phyloP scores from a whole-genome alignment of 805 yeast genomes.

The Ogataea pilisensis region DNA sequence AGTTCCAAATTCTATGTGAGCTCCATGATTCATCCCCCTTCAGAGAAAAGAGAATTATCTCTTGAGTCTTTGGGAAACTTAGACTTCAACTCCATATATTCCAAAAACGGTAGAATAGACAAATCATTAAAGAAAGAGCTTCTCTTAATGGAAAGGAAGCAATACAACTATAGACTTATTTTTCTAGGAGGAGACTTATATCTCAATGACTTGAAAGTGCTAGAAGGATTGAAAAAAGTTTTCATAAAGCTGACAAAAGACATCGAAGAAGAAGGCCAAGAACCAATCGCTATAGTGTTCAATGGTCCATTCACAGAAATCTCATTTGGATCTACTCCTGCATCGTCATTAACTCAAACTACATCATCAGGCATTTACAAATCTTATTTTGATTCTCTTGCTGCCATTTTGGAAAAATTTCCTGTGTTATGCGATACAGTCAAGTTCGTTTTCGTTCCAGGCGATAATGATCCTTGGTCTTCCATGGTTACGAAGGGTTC shows the following conservation, averaged over 20 bases:
- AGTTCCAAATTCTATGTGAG: slow-evolving; percentile 70
- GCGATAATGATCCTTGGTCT: slow-evolving; percentile 92
- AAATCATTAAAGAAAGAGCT: slow-evolving; percentile 52
- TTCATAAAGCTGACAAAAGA: slow-evolving; percentile 52
- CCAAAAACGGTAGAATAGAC: slow-evolving; percentile 50
- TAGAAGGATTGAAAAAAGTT: slow-evolving; percentile 65
- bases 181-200: slow-evolving; percentile 72
- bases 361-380: slow-evolving; percentile 57
- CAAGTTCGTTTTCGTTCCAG: slow-evolving; percentile 75
- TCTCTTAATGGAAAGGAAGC: slow-evolving; percentile 50
- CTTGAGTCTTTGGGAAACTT: slow-evolving; percentile 71
- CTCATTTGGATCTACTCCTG: slow-evolving; percentile 56
- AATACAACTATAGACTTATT: slow-evolving; percentile 54
- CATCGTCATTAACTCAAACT: slow-evolving; percentile 43
- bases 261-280: slow-evolving; percentile 27
- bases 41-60: slow-evolving; percentile 67
- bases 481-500: slow-evolving; percentile 64
- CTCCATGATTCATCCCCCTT: slow-evolving; percentile 81
- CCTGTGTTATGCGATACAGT: slow-evolving; percentile 49
- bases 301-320: slow-evolving; percentile 74
- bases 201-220: slow-evolving; percentile 53
- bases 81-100: slow-evolving; percentile 47
- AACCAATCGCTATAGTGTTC: slow-evolving; percentile 69
- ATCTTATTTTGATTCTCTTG: slow-evolving; percentile 68
- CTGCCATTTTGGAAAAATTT: slow-evolving; percentile 55